Evolutionary conservation across 2,329 filamentous ascomycete species (phyloP), one percentile per base, ranked within the genome.

Genomic region (Cladobotryum mycophilum): DNA sequence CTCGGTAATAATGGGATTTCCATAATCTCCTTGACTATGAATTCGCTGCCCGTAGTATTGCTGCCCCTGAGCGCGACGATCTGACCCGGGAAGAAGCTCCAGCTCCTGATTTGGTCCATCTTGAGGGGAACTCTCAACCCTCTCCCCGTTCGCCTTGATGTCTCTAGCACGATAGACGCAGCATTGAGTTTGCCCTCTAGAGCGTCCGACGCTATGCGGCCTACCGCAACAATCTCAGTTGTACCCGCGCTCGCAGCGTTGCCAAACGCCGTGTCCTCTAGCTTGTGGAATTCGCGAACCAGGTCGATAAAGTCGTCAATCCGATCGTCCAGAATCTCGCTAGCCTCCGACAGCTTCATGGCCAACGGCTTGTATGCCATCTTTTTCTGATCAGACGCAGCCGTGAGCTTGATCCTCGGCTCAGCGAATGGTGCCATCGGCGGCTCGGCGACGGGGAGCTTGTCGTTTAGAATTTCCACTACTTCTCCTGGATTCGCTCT

Each of bases 51-150:
- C 1, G 89, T 89, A 17, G 89, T 84, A 64, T 99, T 99, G 59
- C 84, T 89, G 7, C 93, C 93, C 54, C 80, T 80, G 25, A 97
- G 70, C 6, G 92, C 93, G 30, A 96, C 89, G 47, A 97, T 89
- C 64, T 97, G 91, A 5, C 93, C 93, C 0, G 92, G 93, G 65
- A 97, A 97, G 72, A 97, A 89, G 64, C 89, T 86, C 69, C 86
- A 93, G 2, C 79, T 56, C 30, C 76, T 71, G 1, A 95, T 67
- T 2, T 78, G 78, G 53, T 86, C 80, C 51, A 96, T 73, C 56
- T 89, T 88, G 15, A 99, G 69, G 4, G 89, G 88, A 30, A 96
- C 81, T 52, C 93, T 81, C 51, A 88, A 73, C 4, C 91, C 93
- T 56, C 86, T 88, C 35, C 93, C 93, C 59, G 83, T 88, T 30